phyloP scores from a whole-genome alignment of 352 stramenopile genomes.

The Blastocystis hominis region DNA sequence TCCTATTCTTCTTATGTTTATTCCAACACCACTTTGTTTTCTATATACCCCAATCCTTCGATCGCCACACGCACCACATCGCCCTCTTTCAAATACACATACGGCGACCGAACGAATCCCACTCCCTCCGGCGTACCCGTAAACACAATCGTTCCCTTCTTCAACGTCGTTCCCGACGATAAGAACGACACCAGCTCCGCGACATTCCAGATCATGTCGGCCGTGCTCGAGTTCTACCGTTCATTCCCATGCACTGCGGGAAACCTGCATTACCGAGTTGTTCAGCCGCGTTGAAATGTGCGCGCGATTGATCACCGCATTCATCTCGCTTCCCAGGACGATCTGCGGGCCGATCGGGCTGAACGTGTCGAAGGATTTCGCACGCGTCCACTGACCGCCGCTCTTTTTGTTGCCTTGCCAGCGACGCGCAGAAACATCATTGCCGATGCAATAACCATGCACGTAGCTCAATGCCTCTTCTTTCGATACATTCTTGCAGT shows the following conservation, averaged over 20 bases:
- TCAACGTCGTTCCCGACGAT: slow-evolving; percentile 76
- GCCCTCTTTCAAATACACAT: slow-evolving; percentile 71
- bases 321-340: slow-evolving; percentile 65
- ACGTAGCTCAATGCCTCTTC: slow-evolving; percentile 74
- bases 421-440: slow-evolving; percentile 72
- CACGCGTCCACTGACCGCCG: slow-evolving; percentile 74
- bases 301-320: slow-evolving; percentile 65
- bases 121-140: slow-evolving; percentile 79
- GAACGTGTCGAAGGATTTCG: slow-evolving; percentile 80
- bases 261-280: slow-evolving; percentile 69
- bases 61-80: slow-evolving; percentile 77
- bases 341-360: slow-evolving; percentile 76
- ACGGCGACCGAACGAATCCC: slow-evolving; percentile 71
- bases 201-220: slow-evolving; percentile 80
- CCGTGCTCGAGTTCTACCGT: slow-evolving; percentile 69
- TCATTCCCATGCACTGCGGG: background rate
- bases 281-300: slow-evolving; percentile 73
- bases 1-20: background rate
- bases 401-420: slow-evolving; percentile 74
- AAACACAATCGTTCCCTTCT: slow-evolving; percentile 75
- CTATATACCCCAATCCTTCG: slow-evolving; percentile 72
- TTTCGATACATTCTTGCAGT: slow-evolving; percentile 72
- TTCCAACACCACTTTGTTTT: slow-evolving; percentile 68
- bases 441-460: slow-evolving; percentile 70
- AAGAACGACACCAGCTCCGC: slow-evolving; percentile 76